Evolutionary conservation across 495 filamentous ascomycete species (phyloP).

Genomic region (Pseudevernia furfuracea): DNA sequence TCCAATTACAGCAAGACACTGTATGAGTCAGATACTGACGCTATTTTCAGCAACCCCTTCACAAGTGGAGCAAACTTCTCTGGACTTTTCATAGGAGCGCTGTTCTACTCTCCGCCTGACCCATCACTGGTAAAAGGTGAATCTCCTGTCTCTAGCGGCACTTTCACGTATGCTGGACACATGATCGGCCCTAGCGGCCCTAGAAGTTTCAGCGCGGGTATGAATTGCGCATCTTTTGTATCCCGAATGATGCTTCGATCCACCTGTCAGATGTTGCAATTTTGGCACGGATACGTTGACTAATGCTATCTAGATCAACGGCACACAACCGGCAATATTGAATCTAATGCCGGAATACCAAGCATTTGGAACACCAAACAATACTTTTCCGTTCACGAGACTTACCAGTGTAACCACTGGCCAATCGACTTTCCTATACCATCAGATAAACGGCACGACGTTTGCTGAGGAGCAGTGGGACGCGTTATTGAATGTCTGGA

Average conservation of each 20-base stretch:
- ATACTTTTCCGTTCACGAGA: neutral
- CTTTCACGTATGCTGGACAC: neutral
- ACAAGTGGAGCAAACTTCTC: neutral
- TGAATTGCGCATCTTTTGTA: neutral
- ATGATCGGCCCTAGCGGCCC: neutral
- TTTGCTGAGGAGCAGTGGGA: conserved; percentile 6
- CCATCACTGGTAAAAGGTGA: too few relatives aligned
- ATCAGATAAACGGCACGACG: neutral
- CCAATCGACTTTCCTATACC: neutral
- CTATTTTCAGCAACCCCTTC: neutral
- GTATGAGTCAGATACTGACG: neutral
- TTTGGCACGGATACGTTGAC: neutral
- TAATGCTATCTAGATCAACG: conserved; percentile 1
- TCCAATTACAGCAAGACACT: neutral
- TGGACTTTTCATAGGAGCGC: neutral
- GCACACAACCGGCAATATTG: neutral
- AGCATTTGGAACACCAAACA: too few relatives aligned
- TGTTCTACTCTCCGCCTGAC: neutral
- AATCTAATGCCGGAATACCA: too few relatives aligned
- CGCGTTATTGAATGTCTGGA: neutral
- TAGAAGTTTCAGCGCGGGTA: neutral
- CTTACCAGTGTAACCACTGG: neutral
- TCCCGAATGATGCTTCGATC: neutral
- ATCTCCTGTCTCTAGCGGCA: neutral
- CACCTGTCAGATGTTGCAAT: neutral